Evolutionary conservation across 1,139 yeast genomes (phyloP), one percentile per base, ranked within the genome.

Genomic region (Scheffersomyces quercinus): DNA sequence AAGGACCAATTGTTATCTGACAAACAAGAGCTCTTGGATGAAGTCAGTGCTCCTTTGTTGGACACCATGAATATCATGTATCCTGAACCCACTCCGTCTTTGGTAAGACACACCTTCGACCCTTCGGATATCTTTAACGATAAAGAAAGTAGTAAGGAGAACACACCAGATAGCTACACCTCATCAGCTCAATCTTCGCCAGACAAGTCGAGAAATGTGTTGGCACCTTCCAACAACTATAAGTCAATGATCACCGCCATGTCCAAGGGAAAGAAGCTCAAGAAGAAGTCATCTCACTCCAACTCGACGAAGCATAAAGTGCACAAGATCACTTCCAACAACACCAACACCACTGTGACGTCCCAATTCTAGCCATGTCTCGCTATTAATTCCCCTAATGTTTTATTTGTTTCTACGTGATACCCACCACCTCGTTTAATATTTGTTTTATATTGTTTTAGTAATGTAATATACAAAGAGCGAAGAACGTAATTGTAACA

Each of bases 211-310:
- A 40, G 38, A 29, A 39, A 43, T 28, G 36, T 45, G 9, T 50
- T 55, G 44, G 35, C 51, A 12, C 53, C 57, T 28, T 38, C 50
- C 16, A 53, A 43, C 38, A 48, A 48, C 40, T 55, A 53, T 48
- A 51, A 51, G 39, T 45, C 50, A 11, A 42, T 50, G 28, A 47
- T 52, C 14, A 50, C 41, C 36, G 46, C 53, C 11, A 47, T 51
- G 51, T 40, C 51, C 31, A 55, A 51, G 41, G 57, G 48, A 11
- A 53, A 53, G 50, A 51, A 47, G 35, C 26, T 40, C 43, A 53
- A 49, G 42, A 51, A 47, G 37, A 48, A 39, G 32, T 15, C 24
- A 14, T 31, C 35, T 20, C 15, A 9, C 13, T 13, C 20, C n/a
- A 31, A 9, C 9, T 13, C 20, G 3, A 31, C 15, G 24, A 31